A percentile compares a stretch with the other conserved stretches of the same genome.
phyloP scores from a whole-genome alignment of 345 rosid genomes.

The Aquilaria sinensis region DNA sequence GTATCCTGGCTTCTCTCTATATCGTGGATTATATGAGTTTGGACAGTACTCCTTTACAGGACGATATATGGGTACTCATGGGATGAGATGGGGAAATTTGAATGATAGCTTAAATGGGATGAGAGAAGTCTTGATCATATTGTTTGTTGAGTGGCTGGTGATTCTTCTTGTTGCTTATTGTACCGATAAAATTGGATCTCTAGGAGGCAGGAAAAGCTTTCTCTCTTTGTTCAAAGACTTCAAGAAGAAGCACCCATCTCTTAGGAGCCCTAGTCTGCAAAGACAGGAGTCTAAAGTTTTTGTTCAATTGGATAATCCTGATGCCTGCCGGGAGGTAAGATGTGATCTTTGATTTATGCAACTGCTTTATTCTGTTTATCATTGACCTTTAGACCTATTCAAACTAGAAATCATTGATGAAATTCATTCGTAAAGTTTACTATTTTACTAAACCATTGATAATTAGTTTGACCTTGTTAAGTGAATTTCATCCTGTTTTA shows the following conservation, averaged over 20 bases:
- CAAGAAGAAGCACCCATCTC: slow-evolving; percentile 28
- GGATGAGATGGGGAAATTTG: slow-evolving; percentile 70
- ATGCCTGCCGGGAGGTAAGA: slow-evolving; percentile 75
- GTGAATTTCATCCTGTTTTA: background rate
- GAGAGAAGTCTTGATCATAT: slow-evolving; percentile 56
- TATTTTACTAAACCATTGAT: no score
- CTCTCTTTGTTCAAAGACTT: slow-evolving; percentile 37
- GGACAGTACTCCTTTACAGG: slow-evolving; percentile 46
- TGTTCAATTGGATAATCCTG: slow-evolving; percentile 69
- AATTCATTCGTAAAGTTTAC: no score
- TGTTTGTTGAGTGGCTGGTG: slow-evolving; percentile 64
- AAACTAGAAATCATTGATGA: no score
- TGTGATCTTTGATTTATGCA: background rate
- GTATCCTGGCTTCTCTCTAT: slow-evolving; percentile 80
- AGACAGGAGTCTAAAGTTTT: slow-evolving; percentile 56
- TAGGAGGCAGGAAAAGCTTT: slow-evolving; percentile 48
- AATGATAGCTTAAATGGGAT: slow-evolving; percentile 51
- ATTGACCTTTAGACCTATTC: no score
- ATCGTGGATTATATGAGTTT: slow-evolving; percentile 85
- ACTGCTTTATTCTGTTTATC: no score
- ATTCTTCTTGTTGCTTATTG: slow-evolving; percentile 61
- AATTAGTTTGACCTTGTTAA: no score
- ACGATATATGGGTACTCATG: slow-evolving; percentile 42
- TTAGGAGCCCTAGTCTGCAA: slow-evolving; percentile 46
- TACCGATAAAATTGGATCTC: slow-evolving; percentile 47